A percentile compares a stretch with the other conserved stretches of the same genome.
Evolutionary conservation across 129 eudicot species (phyloP).

Genomic region (Dittrichia graveolens): DNA sequence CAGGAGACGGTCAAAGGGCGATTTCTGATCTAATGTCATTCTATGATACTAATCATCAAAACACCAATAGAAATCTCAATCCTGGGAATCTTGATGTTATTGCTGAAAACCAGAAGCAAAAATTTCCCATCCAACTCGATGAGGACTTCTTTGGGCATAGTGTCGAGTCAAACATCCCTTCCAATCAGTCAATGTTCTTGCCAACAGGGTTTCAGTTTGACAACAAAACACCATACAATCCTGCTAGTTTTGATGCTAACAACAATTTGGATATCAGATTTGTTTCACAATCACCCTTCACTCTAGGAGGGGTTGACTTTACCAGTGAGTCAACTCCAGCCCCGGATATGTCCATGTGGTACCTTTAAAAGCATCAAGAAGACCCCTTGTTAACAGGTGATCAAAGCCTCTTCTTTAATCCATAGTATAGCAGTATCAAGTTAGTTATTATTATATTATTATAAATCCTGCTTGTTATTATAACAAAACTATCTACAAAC

Average conservation of each 20-base stretch:
- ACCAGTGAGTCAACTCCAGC: slow-evolving; percentile 46
- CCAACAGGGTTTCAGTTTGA: slow-evolving; percentile 48
- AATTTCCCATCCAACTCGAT: slow-evolving; percentile 47
- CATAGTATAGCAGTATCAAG: slow-evolving; percentile 41
- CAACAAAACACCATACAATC: slow-evolving; percentile 43
- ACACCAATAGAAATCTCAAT: slow-evolving; percentile 35
- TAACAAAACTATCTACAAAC: slow-evolving; percentile 28
- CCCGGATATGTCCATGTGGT: slow-evolving; percentile 57
- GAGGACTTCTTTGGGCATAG: slow-evolving; percentile 51
- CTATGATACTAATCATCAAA: slow-evolving; percentile 60
- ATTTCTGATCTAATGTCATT: slow-evolving; percentile 64
- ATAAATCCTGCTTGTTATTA: slow-evolving; percentile 16
- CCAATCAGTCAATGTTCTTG: slow-evolving; percentile 36
- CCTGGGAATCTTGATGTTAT: slow-evolving; percentile 34
- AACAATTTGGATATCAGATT: slow-evolving; percentile 52
- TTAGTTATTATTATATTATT: slow-evolving; percentile 24
- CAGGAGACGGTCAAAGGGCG: slow-evolving; percentile 66
- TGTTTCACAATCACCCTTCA: slow-evolving; percentile 59
- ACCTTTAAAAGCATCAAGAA: slow-evolving; percentile 36
- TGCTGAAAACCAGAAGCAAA: slow-evolving; percentile 48
- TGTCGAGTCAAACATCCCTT: slow-evolving; percentile 35
- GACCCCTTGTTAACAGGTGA: slow-evolving; percentile 32
- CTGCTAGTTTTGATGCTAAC: slow-evolving; percentile 40
- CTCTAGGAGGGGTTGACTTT: slow-evolving; percentile 45
- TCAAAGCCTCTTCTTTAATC: slow-evolving; percentile 24